These are phyloP conservation scores for Moesziomyces sp. DNA, from an alignment of 1,284 basidiomycete species.

Conservation along the genomic window DNA sequence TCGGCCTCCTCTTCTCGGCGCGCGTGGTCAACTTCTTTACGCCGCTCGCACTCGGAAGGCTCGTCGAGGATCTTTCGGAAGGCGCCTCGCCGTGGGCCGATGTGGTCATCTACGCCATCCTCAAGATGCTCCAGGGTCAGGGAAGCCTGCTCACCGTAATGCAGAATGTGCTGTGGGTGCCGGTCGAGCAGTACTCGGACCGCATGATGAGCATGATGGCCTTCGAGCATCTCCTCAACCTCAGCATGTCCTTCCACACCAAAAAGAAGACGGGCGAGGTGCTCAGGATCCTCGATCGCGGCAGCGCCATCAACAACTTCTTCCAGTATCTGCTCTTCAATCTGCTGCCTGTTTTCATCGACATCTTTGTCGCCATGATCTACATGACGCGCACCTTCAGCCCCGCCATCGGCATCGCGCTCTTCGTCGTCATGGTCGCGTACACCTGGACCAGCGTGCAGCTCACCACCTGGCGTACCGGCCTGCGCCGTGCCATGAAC, in stretches of 20 bases:
- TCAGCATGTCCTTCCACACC: conserved; percentile 86
- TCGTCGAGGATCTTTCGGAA: conserved; percentile 71
- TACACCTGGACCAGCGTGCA: conserved; percentile 78
- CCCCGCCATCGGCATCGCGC: conserved; percentile 78
- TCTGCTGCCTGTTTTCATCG: conserved; percentile 81
- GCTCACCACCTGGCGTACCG: conserved; percentile 78
- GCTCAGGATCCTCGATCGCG: conserved; percentile 76
- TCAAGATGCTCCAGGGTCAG: conserved; percentile 69
- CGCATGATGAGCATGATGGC: conserved; percentile 65
- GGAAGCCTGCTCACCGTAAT: conserved; percentile 64
- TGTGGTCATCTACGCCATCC: conserved; percentile 63
- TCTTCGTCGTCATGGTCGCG: conserved; percentile 79
- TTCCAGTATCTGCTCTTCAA: conserved; percentile 76
- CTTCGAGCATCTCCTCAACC: conserved; percentile 67
- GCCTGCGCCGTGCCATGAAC: conserved; percentile 71
- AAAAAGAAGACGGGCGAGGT: conserved; percentile 77
- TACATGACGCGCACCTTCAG: conserved; percentile 75
- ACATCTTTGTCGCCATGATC: conserved; percentile 73
- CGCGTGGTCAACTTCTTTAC: conserved; percentile 80
- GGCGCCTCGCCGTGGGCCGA: conserved; percentile 53
- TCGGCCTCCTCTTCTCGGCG: conserved; percentile 77
- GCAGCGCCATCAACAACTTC: conserved; percentile 72
- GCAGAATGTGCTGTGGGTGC: conserved; percentile 73
- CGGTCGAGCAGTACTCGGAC: conserved; percentile 84
- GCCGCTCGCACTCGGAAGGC: conserved; percentile 78